Percentiles rank a stretch among this genome's conserved stretches.
These are phyloP conservation scores for Tolypocladium nubicola DNA, from an alignment of 2,329 filamentous ascomycete genomes.

Conservation along the genomic window DNA sequence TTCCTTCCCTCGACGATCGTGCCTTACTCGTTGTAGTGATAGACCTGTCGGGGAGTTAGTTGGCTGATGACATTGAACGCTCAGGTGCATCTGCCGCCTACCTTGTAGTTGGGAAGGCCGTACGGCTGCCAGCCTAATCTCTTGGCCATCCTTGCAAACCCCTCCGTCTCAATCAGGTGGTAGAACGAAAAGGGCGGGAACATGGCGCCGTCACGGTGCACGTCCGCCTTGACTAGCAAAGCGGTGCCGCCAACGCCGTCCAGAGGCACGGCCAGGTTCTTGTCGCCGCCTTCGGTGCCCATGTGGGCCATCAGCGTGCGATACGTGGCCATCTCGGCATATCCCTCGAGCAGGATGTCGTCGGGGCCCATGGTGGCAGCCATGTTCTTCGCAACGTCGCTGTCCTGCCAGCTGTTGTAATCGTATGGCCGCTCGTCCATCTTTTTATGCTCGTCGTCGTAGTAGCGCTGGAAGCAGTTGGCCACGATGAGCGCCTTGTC, in stretches of 20 bases:
- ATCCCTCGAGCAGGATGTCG: slow-evolving; percentile 89
- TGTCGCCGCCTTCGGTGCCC: slow-evolving; percentile 45
- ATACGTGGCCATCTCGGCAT: slow-evolving; percentile 86
- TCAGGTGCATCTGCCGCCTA: slow-evolving; percentile 30
- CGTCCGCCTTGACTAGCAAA: slow-evolving; percentile 88
- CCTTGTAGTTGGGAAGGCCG: slow-evolving; percentile 95
- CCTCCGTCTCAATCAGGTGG: slow-evolving; percentile 94
- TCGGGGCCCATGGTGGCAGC: slow-evolving; percentile 75
- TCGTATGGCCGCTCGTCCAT: slow-evolving; percentile 80
- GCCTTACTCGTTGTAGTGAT: slow-evolving; percentile 76
- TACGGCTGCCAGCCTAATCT: slow-evolving; percentile 75
- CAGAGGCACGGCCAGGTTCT: slow-evolving; percentile 56
- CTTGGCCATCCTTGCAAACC: slow-evolving; percentile 94
- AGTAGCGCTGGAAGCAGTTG: slow-evolving; percentile 88
- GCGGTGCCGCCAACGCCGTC: slow-evolving; percentile 93
- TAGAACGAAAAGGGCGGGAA: slow-evolving; percentile 96
- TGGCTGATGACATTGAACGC: not conserved
- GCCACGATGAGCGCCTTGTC: slow-evolving; percentile 88
- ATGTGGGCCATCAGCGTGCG: slow-evolving; percentile 85
- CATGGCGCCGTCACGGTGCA: slow-evolving; percentile 96
- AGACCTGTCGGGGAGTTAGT: slow-evolving; percentile 47
- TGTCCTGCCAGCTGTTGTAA: slow-evolving; percentile 97
- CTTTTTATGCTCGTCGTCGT: slow-evolving; percentile 56
- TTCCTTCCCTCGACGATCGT: not conserved
- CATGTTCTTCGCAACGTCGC: slow-evolving; percentile 63